These are phyloP conservation scores for Ichthyophthirius multifiliis DNA, from an alignment of 169 alveolate genomes.

Conservation along the genomic window DNA sequence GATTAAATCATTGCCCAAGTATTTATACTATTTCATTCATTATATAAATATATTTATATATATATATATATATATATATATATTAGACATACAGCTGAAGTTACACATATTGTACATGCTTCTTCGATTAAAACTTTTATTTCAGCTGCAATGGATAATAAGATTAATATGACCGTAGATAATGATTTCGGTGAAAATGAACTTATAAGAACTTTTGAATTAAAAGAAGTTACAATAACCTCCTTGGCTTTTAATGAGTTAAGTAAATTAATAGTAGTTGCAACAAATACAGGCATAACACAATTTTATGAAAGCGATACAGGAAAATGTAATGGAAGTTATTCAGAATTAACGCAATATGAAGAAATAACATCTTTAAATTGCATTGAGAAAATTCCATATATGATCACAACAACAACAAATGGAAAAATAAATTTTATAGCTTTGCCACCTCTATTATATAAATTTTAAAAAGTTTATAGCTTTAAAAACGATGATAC, in stretches of 20 bases:
- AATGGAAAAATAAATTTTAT: slow-evolving; percentile 32
- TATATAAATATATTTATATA: neutral
- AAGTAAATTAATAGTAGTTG: slow-evolving; percentile 24
- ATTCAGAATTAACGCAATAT: slow-evolving; percentile 21
- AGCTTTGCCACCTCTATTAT: slow-evolving; percentile 41
- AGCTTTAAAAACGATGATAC: slow-evolving; percentile 25
- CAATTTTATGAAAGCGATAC: slow-evolving; percentile 44
- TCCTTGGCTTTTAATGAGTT: slow-evolving; percentile 7
- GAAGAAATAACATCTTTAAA: slow-evolving; percentile 31
- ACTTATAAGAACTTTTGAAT: slow-evolving; percentile 22
- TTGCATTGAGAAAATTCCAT: slow-evolving; percentile 11
- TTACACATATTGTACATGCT: slow-evolving; percentile 25
- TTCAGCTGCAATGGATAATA: slow-evolving; percentile 39
- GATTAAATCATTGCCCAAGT: slow-evolving; percentile 51
- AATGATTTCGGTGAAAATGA: slow-evolving; percentile 49
- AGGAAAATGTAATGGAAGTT: slow-evolving; percentile 34
- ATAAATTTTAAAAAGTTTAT: slow-evolving; percentile 27
- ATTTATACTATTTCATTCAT: neutral
- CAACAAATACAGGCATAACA: slow-evolving; percentile 31
- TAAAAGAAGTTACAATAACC: slow-evolving; percentile 25
- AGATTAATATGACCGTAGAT: slow-evolving; percentile 38
- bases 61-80: neutral
- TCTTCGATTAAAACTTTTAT: slow-evolving; percentile 21
- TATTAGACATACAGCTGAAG: slow-evolving; percentile 13
- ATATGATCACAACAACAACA: slow-evolving; percentile 22